Conservation (phyloP, 495 filamentous ascomycete genomes). For the Glarea lozoyensis region DNA sequence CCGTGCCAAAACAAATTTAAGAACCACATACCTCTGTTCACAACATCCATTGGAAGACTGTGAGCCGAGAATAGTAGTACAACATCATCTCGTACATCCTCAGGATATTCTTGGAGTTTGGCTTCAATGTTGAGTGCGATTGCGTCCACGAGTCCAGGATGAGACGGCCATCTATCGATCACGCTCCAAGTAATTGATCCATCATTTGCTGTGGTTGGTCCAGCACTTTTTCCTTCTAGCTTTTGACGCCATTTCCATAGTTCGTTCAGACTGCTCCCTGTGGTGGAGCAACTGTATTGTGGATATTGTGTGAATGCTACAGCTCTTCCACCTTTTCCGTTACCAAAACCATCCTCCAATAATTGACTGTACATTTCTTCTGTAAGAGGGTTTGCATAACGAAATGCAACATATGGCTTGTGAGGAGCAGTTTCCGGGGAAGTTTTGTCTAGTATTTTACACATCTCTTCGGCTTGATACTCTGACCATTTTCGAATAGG, state of each 20-base stretch:
- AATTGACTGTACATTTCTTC: slow-evolving; percentile 82
- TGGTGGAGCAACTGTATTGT: slow-evolving; percentile 98
- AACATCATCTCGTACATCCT: slow-evolving; percentile 65
- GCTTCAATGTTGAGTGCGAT: slow-evolving; percentile 86
- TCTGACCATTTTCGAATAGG: slow-evolving; percentile 98
- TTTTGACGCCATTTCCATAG: slow-evolving; percentile 92
- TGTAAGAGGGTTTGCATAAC: slow-evolving; percentile 88
- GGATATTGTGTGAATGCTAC: slow-evolving; percentile 98
- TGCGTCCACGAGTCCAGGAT: slow-evolving; percentile 81
- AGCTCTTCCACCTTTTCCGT: slow-evolving; percentile 77
- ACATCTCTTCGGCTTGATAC: slow-evolving; percentile 86
- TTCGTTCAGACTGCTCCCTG: slow-evolving; percentile 92
- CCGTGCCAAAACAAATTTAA: not conserved
- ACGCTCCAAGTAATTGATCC: slow-evolving; percentile 92
- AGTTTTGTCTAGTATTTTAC: slow-evolving; percentile 83
- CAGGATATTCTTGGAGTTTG: slow-evolving; percentile 72
- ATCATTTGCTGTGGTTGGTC: slow-evolving; percentile 27
- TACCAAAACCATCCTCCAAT: slow-evolving; percentile 80
- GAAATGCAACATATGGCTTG: slow-evolving; percentile 98
- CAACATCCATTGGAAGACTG: slow-evolving; percentile 92
- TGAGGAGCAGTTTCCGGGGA: slow-evolving; percentile 93
- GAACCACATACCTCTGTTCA: slow-evolving; percentile 63
- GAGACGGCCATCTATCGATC: slow-evolving; percentile 93
- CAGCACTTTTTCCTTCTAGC: slow-evolving; percentile 62
- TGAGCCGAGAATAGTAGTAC: slow-evolving; percentile 93